A percentile compares a stretch with the other conserved stretches of the same genome.
Evolutionary conservation across 2,329 filamentous ascomycete genomes (phyloP).

Genomic region (Sphaerulina musiva): DNA sequence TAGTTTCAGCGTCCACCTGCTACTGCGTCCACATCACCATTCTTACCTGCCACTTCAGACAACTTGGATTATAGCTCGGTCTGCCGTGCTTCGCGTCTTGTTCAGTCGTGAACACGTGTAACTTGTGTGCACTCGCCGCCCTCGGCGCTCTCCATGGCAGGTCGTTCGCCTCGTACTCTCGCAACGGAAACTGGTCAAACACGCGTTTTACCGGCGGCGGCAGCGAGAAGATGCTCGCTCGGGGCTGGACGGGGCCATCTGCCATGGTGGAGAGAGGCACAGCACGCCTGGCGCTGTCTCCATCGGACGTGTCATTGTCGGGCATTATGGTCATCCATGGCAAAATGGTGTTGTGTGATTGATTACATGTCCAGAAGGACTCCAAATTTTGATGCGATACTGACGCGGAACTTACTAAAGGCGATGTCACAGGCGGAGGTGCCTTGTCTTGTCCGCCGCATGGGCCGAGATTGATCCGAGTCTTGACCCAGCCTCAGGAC

Average conservation of each 20-base stretch:
- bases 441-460: constrained; percentile 3
- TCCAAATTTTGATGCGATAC: neutral
- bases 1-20: neutral
- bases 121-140: constrained; percentile 42
- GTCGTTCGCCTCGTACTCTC: constrained; percentile 66
- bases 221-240: constrained; percentile 45
- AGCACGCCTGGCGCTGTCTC: constrained; percentile 2
- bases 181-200: constrained; percentile 77
- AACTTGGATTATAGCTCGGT: constrained; percentile 85
- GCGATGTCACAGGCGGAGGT: neutral
- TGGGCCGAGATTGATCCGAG: neutral
- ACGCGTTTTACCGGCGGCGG: constrained; percentile 72
- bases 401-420: neutral
- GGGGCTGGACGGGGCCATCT: neutral
- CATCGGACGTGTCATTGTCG: constrained; percentile 14
- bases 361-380: neutral
- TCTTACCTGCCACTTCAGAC: constrained; percentile 90
- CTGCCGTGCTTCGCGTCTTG: constrained; percentile 54
- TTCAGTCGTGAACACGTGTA: constrained; percentile 71
- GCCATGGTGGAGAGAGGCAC: neutral
- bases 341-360: neutral
- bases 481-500: neutral
- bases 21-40: neutral
- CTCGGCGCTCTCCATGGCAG: constrained; percentile 58
- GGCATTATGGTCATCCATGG: neutral